Percentiles rank a stretch among this genome's conserved stretches.
Conservation (phyloP, 2,329 filamentous ascomycete species). For the Neofusicoccum sp. region DNA sequence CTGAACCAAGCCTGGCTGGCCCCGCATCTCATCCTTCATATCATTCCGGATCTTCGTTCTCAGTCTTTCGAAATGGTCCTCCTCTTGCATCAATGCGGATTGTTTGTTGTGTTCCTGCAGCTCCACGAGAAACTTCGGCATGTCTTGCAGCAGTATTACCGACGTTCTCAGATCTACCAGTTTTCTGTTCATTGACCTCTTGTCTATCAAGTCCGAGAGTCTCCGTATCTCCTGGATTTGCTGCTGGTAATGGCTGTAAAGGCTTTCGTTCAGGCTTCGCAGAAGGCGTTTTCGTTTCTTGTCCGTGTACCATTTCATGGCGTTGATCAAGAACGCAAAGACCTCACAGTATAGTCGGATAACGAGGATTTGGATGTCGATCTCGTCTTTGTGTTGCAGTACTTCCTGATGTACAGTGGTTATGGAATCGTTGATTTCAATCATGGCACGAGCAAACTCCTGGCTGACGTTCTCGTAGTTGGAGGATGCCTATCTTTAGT, state of each 20-base stretch:
- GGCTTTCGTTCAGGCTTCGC: constrained; percentile 24
- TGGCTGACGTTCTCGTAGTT: constrained; percentile 26
- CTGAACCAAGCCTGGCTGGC: background rate
- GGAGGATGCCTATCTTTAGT: constrained; percentile 21
- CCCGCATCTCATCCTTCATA: background rate
- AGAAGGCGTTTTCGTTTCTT: constrained; percentile 20
- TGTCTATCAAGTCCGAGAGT: constrained; percentile 8
- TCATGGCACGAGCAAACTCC: constrained; percentile 22
- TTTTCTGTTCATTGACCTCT: background rate
- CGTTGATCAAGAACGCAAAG: constrained; percentile 25
- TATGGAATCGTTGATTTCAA: constrained; percentile 21
- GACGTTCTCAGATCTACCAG: background rate
- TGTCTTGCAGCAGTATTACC: background rate
- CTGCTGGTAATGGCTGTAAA: constrained; percentile 23
- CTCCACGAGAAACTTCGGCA: background rate
- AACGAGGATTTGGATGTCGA: constrained; percentile 21
- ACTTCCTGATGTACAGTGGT: constrained; percentile 19
- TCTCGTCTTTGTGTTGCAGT: constrained; percentile 21
- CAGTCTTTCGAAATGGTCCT: background rate
- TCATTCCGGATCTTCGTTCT: background rate
- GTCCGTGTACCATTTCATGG: constrained; percentile 26
- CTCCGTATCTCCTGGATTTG: constrained; percentile 21
- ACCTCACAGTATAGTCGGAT: constrained; percentile 26
- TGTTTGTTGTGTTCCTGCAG: background rate
- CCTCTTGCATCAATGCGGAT: background rate